A percentile compares a stretch with the other conserved stretches of the same genome.
These are phyloP conservation scores for Acacia concinna DNA, from an alignment of 331 rosid genomes.

Conservation along the genomic window DNA sequence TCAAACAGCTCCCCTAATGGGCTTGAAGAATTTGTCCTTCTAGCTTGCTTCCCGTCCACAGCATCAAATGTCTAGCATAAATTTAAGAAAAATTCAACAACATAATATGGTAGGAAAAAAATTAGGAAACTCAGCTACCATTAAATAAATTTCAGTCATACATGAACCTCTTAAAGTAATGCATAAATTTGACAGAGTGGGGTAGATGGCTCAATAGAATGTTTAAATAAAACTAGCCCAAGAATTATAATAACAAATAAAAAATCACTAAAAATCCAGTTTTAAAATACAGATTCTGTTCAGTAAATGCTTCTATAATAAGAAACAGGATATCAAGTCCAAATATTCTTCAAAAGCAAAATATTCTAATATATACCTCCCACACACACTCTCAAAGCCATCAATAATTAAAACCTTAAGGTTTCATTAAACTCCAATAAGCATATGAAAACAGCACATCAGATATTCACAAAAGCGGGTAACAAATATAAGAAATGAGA, in stretches of 20 bases:
- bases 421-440: not conserved
- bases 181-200: not conserved
- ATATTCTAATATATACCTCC: not conserved
- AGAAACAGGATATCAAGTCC: not conserved
- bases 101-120: not conserved
- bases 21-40: conserved; percentile 94
- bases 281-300: not conserved
- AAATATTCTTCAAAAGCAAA: not conserved
- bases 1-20: conserved; percentile 97
- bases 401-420: not conserved
- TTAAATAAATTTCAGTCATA: conserved; percentile 3
- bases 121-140: not conserved
- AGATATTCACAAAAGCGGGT: conserved; percentile 11
- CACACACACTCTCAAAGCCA: not conserved
- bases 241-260: not conserved
- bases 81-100: not conserved
- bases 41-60: conserved; percentile 98
- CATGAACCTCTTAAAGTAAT: conserved; percentile 2
- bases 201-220: not conserved
- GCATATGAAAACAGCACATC: conserved; percentile 4
- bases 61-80: conserved; percentile 81
- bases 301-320: not conserved
- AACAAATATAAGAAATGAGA: conserved; percentile 3
- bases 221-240: conserved; percentile 17
- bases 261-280: not conserved